These are phyloP conservation scores for Guadua angustifolia DNA, from an alignment of 176 grass and related monocot species.

Conservation along the genomic window DNA sequence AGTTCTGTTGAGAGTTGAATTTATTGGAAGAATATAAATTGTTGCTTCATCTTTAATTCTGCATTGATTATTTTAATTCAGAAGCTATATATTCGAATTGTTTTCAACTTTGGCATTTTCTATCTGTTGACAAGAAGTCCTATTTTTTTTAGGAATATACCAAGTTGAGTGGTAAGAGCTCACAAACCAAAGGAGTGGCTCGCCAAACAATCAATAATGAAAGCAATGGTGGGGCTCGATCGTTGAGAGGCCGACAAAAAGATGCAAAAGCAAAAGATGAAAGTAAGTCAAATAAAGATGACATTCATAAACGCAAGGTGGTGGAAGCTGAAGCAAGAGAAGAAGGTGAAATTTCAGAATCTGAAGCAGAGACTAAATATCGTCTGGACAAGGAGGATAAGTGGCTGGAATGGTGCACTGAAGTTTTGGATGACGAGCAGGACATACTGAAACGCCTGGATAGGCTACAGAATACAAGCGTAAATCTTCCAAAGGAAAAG, in stretches of 20 bases:
- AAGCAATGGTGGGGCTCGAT: conserved; percentile 52
- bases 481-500: conserved; percentile 98
- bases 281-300: conserved; percentile 60
- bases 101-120: conserved; percentile 24
- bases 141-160: conserved; percentile 84
- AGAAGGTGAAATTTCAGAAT: conserved; percentile 99
- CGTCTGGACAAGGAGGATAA: conserved; percentile 92
- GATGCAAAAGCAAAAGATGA: conserved; percentile 62
- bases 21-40: background rate
- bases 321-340: conserved; percentile 91
- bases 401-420: conserved; percentile 98
- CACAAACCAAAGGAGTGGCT: conserved; percentile 65
- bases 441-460: conserved; percentile 88
- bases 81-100: background rate
- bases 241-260: conserved; percentile 59
- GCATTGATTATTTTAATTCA: background rate
- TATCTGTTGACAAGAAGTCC: conserved; percentile 33
- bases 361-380: conserved; percentile 77
- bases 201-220: conserved; percentile 61
- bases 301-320: conserved; percentile 63
- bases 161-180: conserved; percentile 65
- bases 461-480: conserved; percentile 93
- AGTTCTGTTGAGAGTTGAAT: conserved; percentile 16
- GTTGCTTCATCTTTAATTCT: conserved; percentile 28
- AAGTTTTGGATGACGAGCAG: conserved; percentile 88